These are phyloP conservation scores for Purpureocillium lavendulum DNA, from an alignment of 2,329 filamentous ascomycete species.

Conservation along the genomic window DNA sequence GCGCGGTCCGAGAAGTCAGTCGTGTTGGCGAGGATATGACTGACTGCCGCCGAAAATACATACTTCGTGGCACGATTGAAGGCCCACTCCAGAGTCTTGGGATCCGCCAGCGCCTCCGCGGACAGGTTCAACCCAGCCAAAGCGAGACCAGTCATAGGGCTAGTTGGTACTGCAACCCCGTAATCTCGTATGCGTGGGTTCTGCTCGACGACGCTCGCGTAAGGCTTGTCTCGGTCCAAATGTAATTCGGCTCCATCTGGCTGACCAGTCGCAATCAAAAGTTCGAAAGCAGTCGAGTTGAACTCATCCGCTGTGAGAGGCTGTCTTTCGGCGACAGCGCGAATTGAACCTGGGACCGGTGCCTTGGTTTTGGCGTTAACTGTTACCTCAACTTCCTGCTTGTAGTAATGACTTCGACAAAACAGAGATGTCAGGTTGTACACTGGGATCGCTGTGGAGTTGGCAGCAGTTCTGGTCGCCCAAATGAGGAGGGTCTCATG, in stretches of 20 bases:
- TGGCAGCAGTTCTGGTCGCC: constrained; percentile 5
- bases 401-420: constrained; percentile 35
- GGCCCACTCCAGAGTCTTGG: constrained; percentile 1
- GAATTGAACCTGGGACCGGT: constrained; percentile 1
- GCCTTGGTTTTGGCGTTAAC: constrained; percentile 13
- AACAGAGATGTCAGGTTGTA: constrained; percentile 28
- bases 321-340: constrained; percentile 4
- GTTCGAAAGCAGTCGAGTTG: constrained; percentile 25
- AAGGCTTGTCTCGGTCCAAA: constrained; percentile 16
- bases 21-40: constrained; percentile 8
- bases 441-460: neutral
- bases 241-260: too few species aligned
- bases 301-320: constrained; percentile 16
- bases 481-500: constrained; percentile 29
- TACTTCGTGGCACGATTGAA: constrained; percentile 18
- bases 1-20: constrained; percentile 5
- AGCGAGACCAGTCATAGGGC: constrained; percentile 23
- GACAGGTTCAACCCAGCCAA: constrained; percentile 12
- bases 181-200: constrained; percentile 8
- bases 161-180: constrained; percentile 19
- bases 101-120: constrained; percentile 3
- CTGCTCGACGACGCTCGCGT: constrained; percentile 15
- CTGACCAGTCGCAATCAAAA: constrained; percentile 18
- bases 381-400: constrained; percentile 32
- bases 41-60: constrained; percentile 20